Evolutionary conservation across 2,329 filamentous ascomycete genomes (phyloP), one percentile per base, ranked within the genome.

Genomic region (Gremmenia infestans): DNA sequence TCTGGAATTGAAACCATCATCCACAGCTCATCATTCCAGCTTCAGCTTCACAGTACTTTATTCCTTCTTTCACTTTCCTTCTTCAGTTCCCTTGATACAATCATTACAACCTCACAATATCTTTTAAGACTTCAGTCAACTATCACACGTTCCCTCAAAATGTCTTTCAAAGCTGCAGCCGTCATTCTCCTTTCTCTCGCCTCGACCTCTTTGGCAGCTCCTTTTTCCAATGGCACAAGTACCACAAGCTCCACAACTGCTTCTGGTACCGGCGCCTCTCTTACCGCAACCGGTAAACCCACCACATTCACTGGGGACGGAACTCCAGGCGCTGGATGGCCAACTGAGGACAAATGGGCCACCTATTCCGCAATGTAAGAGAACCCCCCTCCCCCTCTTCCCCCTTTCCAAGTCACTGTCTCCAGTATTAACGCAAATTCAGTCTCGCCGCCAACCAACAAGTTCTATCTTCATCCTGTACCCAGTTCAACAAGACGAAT

Each of bases 301-400:
- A 11, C 28, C 28, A 32, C 28, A 3, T 47, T 28, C 5, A 32
- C 19, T 12, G 45, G 45, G 2, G 45, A 47, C 14, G 45, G 45
- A 25, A 22, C 45, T 1, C 45, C 45, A 22, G 19, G 22, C 4
- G 45, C 45, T 11, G 55, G 55, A 23, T 57, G 55, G 55, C 55
- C 55, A 19, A 36, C 51, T 11, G 35, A 40, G 2, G 23, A 22
- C 5, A 5, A 53, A 42, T 57, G 55, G 55, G 46, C 50, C 9
- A 28, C 39, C 11, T 57, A 54, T 22, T 48, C 50, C 12, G n/a
- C 45, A 8, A 45, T 45, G 42, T 25, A 45, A 45, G 19, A 45
- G 11, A 7, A 19, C 11, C 17, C 8, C 15, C 15, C 19, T n/a
- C 19, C 22, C 22, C 22, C 2, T 22, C 22, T 22, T 22, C 22